Evolutionary conservation across 305 asterid species (phyloP), one percentile per base, ranked within the genome.

Genomic region (Fraxinus paxiana): DNA sequence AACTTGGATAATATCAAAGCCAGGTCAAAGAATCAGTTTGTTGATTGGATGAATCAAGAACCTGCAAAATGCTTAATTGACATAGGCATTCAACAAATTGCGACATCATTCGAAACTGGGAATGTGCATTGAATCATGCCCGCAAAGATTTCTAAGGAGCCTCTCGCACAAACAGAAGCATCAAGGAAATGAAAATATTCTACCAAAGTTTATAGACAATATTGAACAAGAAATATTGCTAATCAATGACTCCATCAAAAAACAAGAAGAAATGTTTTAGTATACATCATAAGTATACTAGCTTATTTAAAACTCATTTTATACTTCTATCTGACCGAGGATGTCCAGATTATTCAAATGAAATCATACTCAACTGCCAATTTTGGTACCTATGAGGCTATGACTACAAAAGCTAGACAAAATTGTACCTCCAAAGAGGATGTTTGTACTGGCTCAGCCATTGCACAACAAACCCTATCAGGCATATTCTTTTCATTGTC

Each of bases 401-500:
- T 26, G 43, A 46, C 28, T 56, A 22, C 51, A 51, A 63, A 75
- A 24, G 81, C 33, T 72, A 34, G 73, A 78, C 78, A 13, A 17
- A 61, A 4, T 26, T 77, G 41, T 81, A 82, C 87, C 87, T 80
- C 79, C 78, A 86, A 48, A 1, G 56, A 41, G 69, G 86, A 84
- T 38, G 82, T 89, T 61, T 83, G 87, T 30, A 77, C 74, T 77
- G 83, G 81, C 77, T 85, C 85, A 48, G 78, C 46, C 82, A 84
- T 83, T 73, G 73, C 78, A 59, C 46, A 81, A 80, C 89, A 82
- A 84, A 75, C 87, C 41, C 15, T 73, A 80, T 86, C 88, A 67
- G 89, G 88, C 4, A 72, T 75, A 77, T 78, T 80, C 81, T 70
- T 78, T 82, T 92, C 98, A 84, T 78, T 87, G 41, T 73, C 84